These are phyloP conservation scores for Jasminum sambac DNA, from an alignment of 257 asterid species.

Conservation along the genomic window DNA sequence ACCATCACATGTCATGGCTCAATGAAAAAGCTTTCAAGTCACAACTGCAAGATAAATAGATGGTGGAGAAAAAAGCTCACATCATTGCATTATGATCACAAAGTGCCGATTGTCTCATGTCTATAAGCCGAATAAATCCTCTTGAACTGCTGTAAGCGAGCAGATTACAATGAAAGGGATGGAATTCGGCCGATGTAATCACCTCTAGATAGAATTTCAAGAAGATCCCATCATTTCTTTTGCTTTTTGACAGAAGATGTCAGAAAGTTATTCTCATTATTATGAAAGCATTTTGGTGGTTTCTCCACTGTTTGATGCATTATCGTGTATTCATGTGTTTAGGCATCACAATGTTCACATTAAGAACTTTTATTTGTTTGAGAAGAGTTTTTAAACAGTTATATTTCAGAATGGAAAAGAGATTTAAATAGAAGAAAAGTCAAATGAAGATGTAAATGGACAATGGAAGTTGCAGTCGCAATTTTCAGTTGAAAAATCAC, in stretches of 20 bases:
- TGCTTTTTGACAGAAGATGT: constrained; percentile 10
- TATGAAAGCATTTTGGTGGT: neutral
- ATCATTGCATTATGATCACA: constrained; percentile 65
- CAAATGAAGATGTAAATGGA: constrained; percentile 6
- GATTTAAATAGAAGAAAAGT: neutral
- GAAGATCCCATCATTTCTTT: constrained; percentile 30
- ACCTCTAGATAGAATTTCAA: constrained; percentile 53
- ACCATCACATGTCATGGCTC: constrained; percentile 14
- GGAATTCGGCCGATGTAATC: constrained; percentile 76
- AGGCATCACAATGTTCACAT: neutral
- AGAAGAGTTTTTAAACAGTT: neutral
- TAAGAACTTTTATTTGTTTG: neutral
- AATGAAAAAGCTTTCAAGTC: neutral
- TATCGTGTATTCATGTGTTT: neutral
- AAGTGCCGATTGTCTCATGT: constrained; percentile 76
- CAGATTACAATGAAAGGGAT: constrained; percentile 77
- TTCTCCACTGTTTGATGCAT: neutral
- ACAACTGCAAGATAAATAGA: constrained; percentile 1
- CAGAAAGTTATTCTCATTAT: constrained; percentile 15
- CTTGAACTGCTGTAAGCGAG: constrained; percentile 81
- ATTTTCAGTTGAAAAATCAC: constrained; percentile 31
- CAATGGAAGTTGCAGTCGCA: constrained; percentile 12
- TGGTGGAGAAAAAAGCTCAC: constrained; percentile 41
- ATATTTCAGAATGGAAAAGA: neutral
- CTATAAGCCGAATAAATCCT: constrained; percentile 72